Percentiles rank a stretch among this genome's conserved stretches.
These are phyloP conservation scores for Raphanus sativus DNA, from an alignment of 345 rosid genomes.

Conservation along the genomic window DNA sequence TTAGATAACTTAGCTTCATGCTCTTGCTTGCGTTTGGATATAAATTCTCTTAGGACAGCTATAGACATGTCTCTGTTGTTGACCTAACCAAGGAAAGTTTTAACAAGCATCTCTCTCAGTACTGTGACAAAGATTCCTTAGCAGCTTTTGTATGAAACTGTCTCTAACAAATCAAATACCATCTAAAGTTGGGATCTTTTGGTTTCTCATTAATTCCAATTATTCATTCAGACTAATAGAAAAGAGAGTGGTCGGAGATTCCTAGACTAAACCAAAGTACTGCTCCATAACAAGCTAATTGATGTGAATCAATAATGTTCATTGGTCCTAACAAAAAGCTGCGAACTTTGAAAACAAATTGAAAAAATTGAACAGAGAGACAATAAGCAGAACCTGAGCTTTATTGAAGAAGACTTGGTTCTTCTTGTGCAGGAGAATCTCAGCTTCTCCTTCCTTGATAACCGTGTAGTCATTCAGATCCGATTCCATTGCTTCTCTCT, in stretches of 20 bases:
- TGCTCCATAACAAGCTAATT: background rate
- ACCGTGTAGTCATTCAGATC: constrained; percentile 71
- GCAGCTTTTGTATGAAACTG: background rate
- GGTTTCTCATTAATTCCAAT: background rate
- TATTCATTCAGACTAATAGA: background rate
- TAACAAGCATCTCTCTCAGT: background rate
- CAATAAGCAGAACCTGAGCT: constrained; percentile 64
- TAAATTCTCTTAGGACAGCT: constrained; percentile 80
- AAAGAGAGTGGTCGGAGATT: background rate
- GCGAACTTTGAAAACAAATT: background rate
- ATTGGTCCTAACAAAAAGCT: constrained; percentile 6
- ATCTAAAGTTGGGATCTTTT: background rate
- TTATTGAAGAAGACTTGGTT: constrained; percentile 95
- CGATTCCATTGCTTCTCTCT: constrained; percentile 38
- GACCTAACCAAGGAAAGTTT: constrained; percentile 48
- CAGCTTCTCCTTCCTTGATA: constrained; percentile 94
- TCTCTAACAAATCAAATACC: background rate
- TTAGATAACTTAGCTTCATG: constrained; percentile 57
- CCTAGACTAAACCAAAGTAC: background rate
- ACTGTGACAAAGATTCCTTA: background rate
- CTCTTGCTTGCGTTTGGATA: constrained; percentile 69
- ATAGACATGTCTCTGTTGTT: constrained; percentile 90
- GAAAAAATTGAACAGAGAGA: background rate
- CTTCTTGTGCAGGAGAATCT: constrained; percentile 89
- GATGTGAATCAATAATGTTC: background rate